Evolutionary conservation across 495 filamentous ascomycete species (phyloP).

Genomic region (Annulohypoxylon nitens): DNA sequence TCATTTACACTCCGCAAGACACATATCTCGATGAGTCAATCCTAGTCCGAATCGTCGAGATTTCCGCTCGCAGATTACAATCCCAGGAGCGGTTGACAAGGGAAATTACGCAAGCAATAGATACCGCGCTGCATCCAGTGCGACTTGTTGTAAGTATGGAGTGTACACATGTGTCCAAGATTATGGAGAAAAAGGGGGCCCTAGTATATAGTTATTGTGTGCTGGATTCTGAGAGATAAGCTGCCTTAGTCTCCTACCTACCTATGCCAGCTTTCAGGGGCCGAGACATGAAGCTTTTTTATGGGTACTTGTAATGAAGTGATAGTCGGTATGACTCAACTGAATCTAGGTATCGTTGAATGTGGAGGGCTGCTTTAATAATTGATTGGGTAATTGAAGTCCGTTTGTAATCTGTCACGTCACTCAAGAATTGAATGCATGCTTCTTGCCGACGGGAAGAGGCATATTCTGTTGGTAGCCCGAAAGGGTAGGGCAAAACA

Average conservation of each 20-base stretch:
- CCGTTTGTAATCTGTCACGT: neutral
- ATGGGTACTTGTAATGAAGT: neutral
- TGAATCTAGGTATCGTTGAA: neutral
- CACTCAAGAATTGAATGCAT: neutral
- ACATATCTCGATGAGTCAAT: neutral
- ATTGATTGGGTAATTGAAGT: neutral
- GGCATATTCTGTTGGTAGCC: neutral
- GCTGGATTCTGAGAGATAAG: neutral
- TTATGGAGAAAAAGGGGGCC: neutral
- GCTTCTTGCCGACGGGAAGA: neutral
- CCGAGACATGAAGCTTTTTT: neutral
- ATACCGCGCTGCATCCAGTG: neutral
- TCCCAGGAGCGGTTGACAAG: neutral
- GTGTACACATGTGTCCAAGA: conserved; percentile 1
- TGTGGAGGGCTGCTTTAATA: neutral
- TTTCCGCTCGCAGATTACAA: neutral
- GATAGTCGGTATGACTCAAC: neutral
- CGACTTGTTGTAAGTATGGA: neutral
- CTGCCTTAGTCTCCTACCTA: too few species aligned
- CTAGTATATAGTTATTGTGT: neutral
- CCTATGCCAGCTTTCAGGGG: neutral
- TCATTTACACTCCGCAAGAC: neutral
- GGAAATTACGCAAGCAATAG: neutral
- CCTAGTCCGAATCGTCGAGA: neutral
- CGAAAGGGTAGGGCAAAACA: neutral